Conservation (phyloP, 768 basidiomycete genomes). For the Pleurotus salmoneostramineus region DNA sequence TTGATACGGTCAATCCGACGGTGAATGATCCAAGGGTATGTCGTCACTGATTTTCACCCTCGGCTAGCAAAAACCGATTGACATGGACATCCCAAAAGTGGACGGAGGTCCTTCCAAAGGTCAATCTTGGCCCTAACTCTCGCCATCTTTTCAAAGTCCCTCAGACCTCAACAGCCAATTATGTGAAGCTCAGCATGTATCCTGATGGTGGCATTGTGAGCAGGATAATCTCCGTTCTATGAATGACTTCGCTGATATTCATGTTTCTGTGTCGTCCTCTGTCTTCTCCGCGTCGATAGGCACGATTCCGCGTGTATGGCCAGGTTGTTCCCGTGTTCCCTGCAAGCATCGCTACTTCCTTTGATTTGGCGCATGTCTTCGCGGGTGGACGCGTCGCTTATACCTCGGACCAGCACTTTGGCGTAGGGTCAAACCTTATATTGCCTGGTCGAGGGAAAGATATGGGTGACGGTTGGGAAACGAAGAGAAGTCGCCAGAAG, state of each 20-base stretch:
- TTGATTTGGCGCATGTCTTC: slow-evolving; percentile 90
- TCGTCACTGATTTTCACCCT: slow-evolving; percentile 1
- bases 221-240: slow-evolving; percentile 11
- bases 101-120: slow-evolving; percentile 73
- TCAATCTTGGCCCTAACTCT: slow-evolving; percentile 76
- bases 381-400: slow-evolving; percentile 82
- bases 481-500: slow-evolving; percentile 74
- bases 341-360: slow-evolving; percentile 35
- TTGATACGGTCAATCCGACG: slow-evolving; percentile 35
- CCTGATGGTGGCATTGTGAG: slow-evolving; percentile 96
- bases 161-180: slow-evolving; percentile 50
- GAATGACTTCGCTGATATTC: slow-evolving; percentile 1
- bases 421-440: slow-evolving; percentile 85
- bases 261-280: too few species aligned
- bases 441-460: slow-evolving; percentile 85
- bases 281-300: slow-evolving; percentile 39
- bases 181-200: slow-evolving; percentile 91
- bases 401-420: slow-evolving; percentile 94
- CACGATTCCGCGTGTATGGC: slow-evolving; percentile 91
- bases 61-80: neutral
- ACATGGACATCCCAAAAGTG: slow-evolving; percentile 47
- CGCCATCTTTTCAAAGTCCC: slow-evolving; percentile 83
- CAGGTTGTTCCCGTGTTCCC: slow-evolving; percentile 66
- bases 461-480: slow-evolving; percentile 99
- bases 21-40: slow-evolving; percentile 53